Evolutionary conservation across 2,329 filamentous ascomycete species (phyloP).

Genomic region (Pyricularia sp.): DNA sequence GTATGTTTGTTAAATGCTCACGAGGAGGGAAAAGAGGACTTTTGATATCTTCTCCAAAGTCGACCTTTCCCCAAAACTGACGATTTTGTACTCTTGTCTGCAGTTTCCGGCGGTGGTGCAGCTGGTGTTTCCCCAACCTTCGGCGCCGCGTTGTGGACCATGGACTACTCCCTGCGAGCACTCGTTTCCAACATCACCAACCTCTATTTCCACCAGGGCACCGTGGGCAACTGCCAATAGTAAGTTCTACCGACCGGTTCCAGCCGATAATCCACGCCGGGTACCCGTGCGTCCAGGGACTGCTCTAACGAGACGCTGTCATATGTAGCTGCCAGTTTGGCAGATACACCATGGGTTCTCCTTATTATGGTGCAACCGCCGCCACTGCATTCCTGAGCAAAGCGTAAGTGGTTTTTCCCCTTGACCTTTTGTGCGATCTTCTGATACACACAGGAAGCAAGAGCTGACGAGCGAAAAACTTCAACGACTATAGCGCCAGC

Average conservation of each 20-base stretch:
- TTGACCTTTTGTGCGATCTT: not conserved
- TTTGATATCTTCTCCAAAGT: too few species aligned
- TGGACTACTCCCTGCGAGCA: slow-evolving; percentile 29
- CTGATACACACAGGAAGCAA: not conserved
- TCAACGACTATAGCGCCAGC: slow-evolving; percentile 14
- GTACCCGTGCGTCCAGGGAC: too few species aligned
- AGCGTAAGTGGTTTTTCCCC: not conserved
- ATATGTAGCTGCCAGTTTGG: slow-evolving; percentile 27
- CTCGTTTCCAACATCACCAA: slow-evolving; percentile 22
- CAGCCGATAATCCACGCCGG: too few species aligned
- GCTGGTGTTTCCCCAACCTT: slow-evolving; percentile 29
- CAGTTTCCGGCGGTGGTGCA: slow-evolving; percentile 24
- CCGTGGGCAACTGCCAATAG: slow-evolving; percentile 37
- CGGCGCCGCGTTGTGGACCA: slow-evolving; percentile 36
- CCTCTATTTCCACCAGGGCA: slow-evolving; percentile 39
- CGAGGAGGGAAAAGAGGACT: too few species aligned
- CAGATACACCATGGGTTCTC: slow-evolving; percentile 32
- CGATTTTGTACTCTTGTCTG: not conserved
- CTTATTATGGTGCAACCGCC: slow-evolving; percentile 38
- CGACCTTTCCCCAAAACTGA: not conserved
- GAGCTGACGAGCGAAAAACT: too few species aligned
- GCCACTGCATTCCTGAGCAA: slow-evolving; percentile 26
- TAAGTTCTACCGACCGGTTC: not conserved
- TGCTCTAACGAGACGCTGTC: not conserved
- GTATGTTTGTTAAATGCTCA: slow-evolving; percentile 13